A percentile compares a stretch with the other conserved stretches of the same genome.
Evolutionary conservation across 495 filamentous ascomycete species (phyloP).

Genomic region (Echria macrotheca): DNA sequence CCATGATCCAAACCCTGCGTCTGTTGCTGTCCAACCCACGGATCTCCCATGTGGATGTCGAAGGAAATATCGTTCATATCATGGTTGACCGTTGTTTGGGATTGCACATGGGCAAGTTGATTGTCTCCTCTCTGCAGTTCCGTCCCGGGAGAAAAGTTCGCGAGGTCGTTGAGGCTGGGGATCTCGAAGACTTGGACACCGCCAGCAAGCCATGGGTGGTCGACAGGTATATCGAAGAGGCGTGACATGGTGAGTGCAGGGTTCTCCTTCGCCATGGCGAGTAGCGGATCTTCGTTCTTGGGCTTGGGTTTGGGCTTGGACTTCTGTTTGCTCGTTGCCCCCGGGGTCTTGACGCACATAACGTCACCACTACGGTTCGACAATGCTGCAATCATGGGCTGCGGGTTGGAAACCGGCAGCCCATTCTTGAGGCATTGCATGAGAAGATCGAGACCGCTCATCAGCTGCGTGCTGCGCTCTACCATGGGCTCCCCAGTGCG

Average conservation of each 20-base stretch:
- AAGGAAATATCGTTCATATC: too few species aligned
- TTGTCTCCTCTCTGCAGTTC: too few species aligned
- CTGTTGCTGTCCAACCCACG: too few species aligned
- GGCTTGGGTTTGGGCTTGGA: neutral
- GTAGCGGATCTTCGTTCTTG: neutral
- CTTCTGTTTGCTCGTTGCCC: too few species aligned
- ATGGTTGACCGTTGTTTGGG: too few species aligned
- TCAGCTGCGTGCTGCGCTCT: conserved; percentile 18
- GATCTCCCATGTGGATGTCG: too few species aligned
- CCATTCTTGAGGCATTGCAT: conserved; percentile 18
- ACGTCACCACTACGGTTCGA: conserved; percentile 19
- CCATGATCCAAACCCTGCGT: too few species aligned
- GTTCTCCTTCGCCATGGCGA: conserved; percentile 1
- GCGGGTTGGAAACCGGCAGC: conserved; percentile 18
- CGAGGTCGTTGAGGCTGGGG: neutral
- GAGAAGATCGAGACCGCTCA: conserved; percentile 23
- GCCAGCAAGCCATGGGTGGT: neutral
- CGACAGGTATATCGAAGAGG: neutral
- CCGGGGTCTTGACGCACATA: conserved; percentile 26
- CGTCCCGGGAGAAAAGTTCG: too few species aligned
- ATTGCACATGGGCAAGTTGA: too few species aligned
- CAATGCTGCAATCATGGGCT: conserved; percentile 17
- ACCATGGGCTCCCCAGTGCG: too few species aligned
- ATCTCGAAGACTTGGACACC: neutral
- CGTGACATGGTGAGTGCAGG: neutral